Evolutionary conservation across 2,329 filamentous ascomycete genomes (phyloP), one percentile per base, ranked within the genome.

Genomic region (Dactylellina drechsleri): DNA sequence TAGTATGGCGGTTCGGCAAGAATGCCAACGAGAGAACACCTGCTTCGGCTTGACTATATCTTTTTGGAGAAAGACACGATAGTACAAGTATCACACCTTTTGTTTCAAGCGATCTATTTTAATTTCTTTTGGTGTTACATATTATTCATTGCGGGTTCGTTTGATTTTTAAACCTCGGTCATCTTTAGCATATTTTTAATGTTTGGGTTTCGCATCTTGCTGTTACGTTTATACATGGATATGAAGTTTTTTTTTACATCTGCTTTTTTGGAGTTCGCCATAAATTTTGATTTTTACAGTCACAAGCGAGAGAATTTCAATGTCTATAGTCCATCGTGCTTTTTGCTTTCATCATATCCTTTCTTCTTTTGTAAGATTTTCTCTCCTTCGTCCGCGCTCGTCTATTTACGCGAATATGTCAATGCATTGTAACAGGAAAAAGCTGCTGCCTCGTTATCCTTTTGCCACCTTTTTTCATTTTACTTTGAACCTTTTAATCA

Each of bases 41-140:
- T 67, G 73, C 56, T 77, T 77, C 65, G 76, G 72, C 45, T 64
- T 72, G 62, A 76, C 73, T 50, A 72, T 77, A 67, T 76, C 76
- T 58, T 77, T 77, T 73, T 72, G 72, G 36, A 74, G 70, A 57
- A 77, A 77, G 64, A 62, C 71, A 60, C 28, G 71, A 68, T 75
- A 68, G 58, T 53, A 41, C 31, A 43, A 18, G 18, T 16, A 60
- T 49, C 47, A 41, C 41, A 53, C 20, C 47, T 45, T 65, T 58
- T 52, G n/a, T 67, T 52, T 58, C 28, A 57, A 36, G 20, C 50
- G 36, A 31, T 40, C 20, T 52, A 13, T 50, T 66, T 61, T 36
- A 20, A 50, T 58, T 64, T 18, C 43, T 56, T 59, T 68, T 54
- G 64, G 58, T 67, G 50, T 68, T 65, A 31, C 54, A 68, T 68